Evolutionary conservation across 129 eudicot genomes (phyloP).

Genomic region (Daucus carota): DH1_v3.0 NC_030385.2:36552501-36553000

Average conservation of each 20-base stretch:
- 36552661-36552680: conserved; percentile 38
- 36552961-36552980: conserved; percentile 66
- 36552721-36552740: conserved; percentile 41
- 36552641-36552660: conserved; percentile 37
- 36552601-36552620: conserved; percentile 51
- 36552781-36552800: conserved; percentile 28
- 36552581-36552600: conserved; percentile 51
- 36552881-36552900: conserved; percentile 30
- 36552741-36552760: conserved; percentile 36
- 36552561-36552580: conserved; percentile 42
- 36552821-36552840: conserved; percentile 64
- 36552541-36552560: conserved; percentile 35
- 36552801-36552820: conserved; percentile 43
- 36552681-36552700: conserved; percentile 37
- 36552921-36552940: conserved; percentile 25
- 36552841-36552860: conserved; percentile 33
- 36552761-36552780: conserved; percentile 53
- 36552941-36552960: conserved; percentile 21
- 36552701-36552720: conserved; percentile 60
- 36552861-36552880: conserved; percentile 35
- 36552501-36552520: conserved; percentile 43
- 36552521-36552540: conserved; percentile 34
- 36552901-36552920: conserved; percentile 49
- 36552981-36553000: conserved; percentile 65
- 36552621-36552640: conserved; percentile 52